These are phyloP conservation scores for Musa schizocarpa DNA, from an alignment of 176 grass and related monocot species.

Conservation along the genomic window DNA sequence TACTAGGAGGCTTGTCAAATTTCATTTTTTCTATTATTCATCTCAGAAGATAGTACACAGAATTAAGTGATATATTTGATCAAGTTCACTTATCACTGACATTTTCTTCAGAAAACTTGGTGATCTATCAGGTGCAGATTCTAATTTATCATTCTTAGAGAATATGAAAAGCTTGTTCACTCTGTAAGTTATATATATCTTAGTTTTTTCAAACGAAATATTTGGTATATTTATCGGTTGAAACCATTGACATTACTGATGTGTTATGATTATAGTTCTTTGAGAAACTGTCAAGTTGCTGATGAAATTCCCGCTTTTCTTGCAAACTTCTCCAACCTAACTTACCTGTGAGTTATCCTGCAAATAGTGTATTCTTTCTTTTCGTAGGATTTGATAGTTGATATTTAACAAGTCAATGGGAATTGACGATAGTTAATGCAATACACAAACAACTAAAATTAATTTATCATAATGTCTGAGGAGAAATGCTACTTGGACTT, in stretches of 20 bases:
- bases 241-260: neutral
- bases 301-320: neutral
- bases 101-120: constrained; percentile 38
- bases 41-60: neutral
- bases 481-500: no score
- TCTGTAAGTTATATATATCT: constrained; percentile 5
- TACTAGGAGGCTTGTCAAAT: neutral
- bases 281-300: constrained; percentile 13
- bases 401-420: no score
- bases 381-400: no score
- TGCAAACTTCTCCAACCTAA: constrained; percentile 7
- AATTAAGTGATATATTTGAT: no score
- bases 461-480: no score
- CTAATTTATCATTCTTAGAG: constrained; percentile 27
- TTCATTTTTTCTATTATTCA: constrained; percentile 2
- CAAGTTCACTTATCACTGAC: neutral
- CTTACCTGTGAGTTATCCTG: constrained; percentile 14
- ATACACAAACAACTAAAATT: no score
- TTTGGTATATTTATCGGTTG: neutral
- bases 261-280: constrained; percentile 9
- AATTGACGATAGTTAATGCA: no score
- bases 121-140: constrained; percentile 24
- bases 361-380: no score
- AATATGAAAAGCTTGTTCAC: constrained; percentile 26
- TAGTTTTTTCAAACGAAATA: neutral